Percentiles rank a stretch among this genome's conserved stretches.
phyloP scores from a whole-genome alignment of 1,284 basidiomycete genomes.

The Melampsora medusae region DNA sequence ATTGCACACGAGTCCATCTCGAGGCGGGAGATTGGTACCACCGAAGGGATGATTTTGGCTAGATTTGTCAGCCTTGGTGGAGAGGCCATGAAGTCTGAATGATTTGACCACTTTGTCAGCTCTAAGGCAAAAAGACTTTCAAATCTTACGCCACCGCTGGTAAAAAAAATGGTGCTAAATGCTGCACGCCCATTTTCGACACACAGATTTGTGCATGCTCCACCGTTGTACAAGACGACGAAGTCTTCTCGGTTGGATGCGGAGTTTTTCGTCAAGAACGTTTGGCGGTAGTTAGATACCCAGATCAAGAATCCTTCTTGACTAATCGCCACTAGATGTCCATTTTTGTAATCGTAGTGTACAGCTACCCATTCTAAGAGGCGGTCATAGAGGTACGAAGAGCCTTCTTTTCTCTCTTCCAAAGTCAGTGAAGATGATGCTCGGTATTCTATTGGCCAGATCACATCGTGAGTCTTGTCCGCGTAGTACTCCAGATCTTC shows the following conservation, averaged over 20 bases:
- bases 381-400: neutral
- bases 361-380: neutral
- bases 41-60: neutral
- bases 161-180: neutral
- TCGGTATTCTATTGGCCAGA: neutral
- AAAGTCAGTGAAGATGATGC: neutral
- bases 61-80: neutral
- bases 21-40: conserved; percentile 1
- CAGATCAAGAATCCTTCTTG: neutral
- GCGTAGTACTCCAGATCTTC: neutral
- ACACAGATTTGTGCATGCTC: neutral
- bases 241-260: neutral
- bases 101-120: neutral
- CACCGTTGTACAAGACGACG: neutral
- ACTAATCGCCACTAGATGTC: neutral
- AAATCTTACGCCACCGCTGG: neutral
- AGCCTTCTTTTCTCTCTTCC: neutral
- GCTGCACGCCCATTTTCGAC: conserved; percentile 3
- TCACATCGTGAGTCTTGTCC: neutral
- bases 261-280: neutral
- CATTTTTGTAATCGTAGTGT: neutral
- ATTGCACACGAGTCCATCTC: conserved; percentile 7
- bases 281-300: neutral
- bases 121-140: neutral
- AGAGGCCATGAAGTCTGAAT: neutral